phyloP scores from a whole-genome alignment of 2,329 filamentous ascomycete species.

The Ophiostoma tasmaniense region DNA sequence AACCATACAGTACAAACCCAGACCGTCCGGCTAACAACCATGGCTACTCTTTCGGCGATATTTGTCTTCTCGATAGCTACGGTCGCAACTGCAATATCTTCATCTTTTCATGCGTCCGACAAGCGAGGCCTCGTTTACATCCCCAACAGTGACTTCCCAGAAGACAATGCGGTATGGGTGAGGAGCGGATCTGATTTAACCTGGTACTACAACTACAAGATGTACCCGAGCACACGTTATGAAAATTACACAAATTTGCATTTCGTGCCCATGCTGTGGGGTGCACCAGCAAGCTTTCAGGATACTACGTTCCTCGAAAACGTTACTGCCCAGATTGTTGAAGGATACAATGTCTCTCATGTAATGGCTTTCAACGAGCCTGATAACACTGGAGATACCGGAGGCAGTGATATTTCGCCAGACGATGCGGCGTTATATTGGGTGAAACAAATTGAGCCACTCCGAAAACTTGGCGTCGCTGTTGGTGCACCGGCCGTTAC shows the following conservation, averaged over 20 bases:
- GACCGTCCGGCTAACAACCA: too few relatives aligned
- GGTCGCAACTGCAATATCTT: constrained; percentile 19
- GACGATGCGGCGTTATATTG: constrained; percentile 56
- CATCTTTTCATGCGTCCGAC: constrained; percentile 30
- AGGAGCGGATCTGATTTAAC: constrained; percentile 49
- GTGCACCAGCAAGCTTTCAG: constrained; percentile 38
- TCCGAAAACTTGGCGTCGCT: constrained; percentile 55
- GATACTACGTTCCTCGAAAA: constrained; percentile 52
- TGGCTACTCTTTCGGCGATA: neutral
- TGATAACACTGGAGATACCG: constrained; percentile 47
- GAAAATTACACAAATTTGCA: constrained; percentile 34
- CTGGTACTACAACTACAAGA: constrained; percentile 78
- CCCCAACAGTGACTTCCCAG: constrained; percentile 41
- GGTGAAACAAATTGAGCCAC: constrained; percentile 61
- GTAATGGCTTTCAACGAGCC: constrained; percentile 74
- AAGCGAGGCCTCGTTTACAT: constrained; percentile 70
- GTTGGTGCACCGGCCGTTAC: constrained; percentile 66
- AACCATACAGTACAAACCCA: too few relatives aligned
- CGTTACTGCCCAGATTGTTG: constrained; percentile 46
- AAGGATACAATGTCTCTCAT: constrained; percentile 51
- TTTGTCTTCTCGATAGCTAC: neutral
- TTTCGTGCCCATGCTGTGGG: constrained; percentile 78
- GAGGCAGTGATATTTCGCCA: constrained; percentile 55
- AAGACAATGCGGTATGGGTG: constrained; percentile 59
- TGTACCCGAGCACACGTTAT: constrained; percentile 46